These are phyloP conservation scores for Leucocoprinus sp. DNA, from an alignment of 768 basidiomycete species.

Conservation along the genomic window DNA sequence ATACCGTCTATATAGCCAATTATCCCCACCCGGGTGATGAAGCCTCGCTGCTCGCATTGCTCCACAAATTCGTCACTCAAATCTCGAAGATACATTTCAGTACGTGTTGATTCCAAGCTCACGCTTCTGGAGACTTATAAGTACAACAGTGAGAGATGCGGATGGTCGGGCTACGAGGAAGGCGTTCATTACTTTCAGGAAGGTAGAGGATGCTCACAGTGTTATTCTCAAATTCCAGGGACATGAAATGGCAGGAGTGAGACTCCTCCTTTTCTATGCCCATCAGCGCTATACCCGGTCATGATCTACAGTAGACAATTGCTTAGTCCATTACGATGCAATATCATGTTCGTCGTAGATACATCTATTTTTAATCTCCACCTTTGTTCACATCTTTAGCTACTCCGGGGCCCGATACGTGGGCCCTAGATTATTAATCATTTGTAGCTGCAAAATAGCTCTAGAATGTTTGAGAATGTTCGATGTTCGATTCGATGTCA, in stretches of 20 bases:
- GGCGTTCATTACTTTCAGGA: slow-evolving; percentile 49
- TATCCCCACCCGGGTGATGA: slow-evolving; percentile 18
- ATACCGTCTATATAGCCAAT: slow-evolving; percentile 25
- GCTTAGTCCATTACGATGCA: not conserved
- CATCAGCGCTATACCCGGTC: not conserved
- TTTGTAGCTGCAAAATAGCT: slow-evolving; percentile 49
- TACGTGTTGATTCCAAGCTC: slow-evolving; percentile 16
- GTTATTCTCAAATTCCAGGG: slow-evolving; percentile 39
- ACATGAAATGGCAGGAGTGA: slow-evolving; percentile 25
- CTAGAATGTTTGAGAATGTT: slow-evolving; percentile 21
- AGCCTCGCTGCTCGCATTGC: slow-evolving; percentile 16
- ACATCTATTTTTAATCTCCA: not conserved
- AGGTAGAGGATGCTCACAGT: slow-evolving; percentile 35
- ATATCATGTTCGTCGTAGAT: not conserved
- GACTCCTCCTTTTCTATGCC: slow-evolving; percentile 35
- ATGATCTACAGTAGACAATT: too few species aligned
- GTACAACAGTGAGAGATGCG: slow-evolving; percentile 24
- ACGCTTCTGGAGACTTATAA: not conserved
- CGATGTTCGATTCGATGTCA: not conserved
- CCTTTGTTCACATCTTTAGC: not conserved
- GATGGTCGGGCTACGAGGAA: slow-evolving; percentile 21
- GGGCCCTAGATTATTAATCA: slow-evolving; percentile 24
- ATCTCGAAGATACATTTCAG: slow-evolving; percentile 23
- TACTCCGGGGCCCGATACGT: not conserved
- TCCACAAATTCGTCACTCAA: slow-evolving; percentile 21